phyloP scores from a whole-genome alignment of 2,329 filamentous ascomycete species.

The Clonostachys sp. region DNA sequence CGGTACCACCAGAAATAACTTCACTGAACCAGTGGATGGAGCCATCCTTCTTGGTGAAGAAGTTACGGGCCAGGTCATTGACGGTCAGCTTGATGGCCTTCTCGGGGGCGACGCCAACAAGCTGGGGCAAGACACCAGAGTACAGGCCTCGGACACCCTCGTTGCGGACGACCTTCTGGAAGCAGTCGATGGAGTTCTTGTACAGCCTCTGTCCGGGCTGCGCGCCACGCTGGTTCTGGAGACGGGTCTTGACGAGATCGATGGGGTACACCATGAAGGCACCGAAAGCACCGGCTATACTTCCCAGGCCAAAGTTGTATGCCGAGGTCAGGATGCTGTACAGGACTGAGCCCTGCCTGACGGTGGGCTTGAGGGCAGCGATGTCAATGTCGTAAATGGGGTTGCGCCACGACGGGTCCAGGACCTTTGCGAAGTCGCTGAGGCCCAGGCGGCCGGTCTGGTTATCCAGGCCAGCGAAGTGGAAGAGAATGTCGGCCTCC shows the following conservation, averaged over 20 bases:
- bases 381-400: slow-evolving; percentile 44
- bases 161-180: slow-evolving; percentile 86
- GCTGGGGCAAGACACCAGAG: slow-evolving; percentile 89
- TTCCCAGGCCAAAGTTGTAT: slow-evolving; percentile 88
- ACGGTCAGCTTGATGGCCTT: slow-evolving; percentile 99
- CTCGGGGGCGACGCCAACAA: slow-evolving; percentile 96
- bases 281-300: slow-evolving; percentile 90
- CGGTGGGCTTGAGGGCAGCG: slow-evolving; percentile 26
- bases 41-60: slow-evolving; percentile 72
- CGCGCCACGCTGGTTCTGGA: slow-evolving; percentile 91
- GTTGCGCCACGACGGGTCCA: slow-evolving; percentile 87
- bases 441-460: slow-evolving; percentile 80
- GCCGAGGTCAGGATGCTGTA: slow-evolving; percentile 61
- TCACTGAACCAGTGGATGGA: slow-evolving; percentile 69
- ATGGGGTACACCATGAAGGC: slow-evolving; percentile 99
- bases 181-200: slow-evolving; percentile 96
- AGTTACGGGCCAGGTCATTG: slow-evolving; percentile 83
- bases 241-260: slow-evolving; percentile 94
- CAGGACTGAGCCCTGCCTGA: slow-evolving; percentile 37
- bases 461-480: slow-evolving; percentile 91
- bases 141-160: slow-evolving; percentile 89
- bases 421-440: slow-evolving; percentile 86
- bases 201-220: slow-evolving; percentile 85
- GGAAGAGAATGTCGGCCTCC: slow-evolving; percentile 98
- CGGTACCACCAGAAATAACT: slow-evolving; percentile 80